Evolutionary conservation across 306 rosid genomes (phyloP).

Genomic region (Vigna reflexopilosa): DNA sequence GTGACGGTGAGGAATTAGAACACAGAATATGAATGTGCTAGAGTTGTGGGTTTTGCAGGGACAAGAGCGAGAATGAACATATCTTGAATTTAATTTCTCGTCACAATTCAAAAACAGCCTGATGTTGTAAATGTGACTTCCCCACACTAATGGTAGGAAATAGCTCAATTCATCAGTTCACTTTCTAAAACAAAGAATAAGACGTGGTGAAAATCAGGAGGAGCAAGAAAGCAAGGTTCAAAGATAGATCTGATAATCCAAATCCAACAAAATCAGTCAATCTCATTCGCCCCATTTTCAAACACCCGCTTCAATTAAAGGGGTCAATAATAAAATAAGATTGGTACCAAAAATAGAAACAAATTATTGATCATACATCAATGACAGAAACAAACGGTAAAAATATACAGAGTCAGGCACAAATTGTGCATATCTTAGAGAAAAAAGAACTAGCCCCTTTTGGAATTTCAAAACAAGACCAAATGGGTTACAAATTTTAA

Average conservation of each 20-base stretch:
- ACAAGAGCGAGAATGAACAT: neutral
- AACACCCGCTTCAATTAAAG: neutral
- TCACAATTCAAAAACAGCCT: slow-evolving; percentile 2
- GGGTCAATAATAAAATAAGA: slow-evolving; percentile 2
- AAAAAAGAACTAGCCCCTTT: neutral
- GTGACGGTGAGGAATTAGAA: neutral
- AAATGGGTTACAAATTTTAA: neutral
- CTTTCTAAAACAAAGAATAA: neutral
- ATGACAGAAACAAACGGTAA: neutral
- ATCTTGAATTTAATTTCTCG: slow-evolving; percentile 11
- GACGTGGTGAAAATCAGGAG: neutral
- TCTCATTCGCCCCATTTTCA: neutral
- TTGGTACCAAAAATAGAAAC: slow-evolving; percentile 6
- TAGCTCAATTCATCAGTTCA: slow-evolving; percentile 1
- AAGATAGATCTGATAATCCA: slow-evolving; percentile 38
- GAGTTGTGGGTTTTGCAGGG: slow-evolving; percentile 1
- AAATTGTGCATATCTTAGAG: neutral
- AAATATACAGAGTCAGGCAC: neutral
- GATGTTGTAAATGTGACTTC: neutral
- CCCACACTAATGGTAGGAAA: neutral
- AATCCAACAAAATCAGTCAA: slow-evolving; percentile 33
- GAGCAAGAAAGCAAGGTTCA: neutral
- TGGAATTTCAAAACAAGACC: neutral
- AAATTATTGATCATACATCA: slow-evolving; percentile 46
- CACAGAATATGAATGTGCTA: slow-evolving; percentile 14